Evolutionary conservation across 2,329 filamentous ascomycete genomes (phyloP).

Genomic region (Colletotrichum caudatum): DNA sequence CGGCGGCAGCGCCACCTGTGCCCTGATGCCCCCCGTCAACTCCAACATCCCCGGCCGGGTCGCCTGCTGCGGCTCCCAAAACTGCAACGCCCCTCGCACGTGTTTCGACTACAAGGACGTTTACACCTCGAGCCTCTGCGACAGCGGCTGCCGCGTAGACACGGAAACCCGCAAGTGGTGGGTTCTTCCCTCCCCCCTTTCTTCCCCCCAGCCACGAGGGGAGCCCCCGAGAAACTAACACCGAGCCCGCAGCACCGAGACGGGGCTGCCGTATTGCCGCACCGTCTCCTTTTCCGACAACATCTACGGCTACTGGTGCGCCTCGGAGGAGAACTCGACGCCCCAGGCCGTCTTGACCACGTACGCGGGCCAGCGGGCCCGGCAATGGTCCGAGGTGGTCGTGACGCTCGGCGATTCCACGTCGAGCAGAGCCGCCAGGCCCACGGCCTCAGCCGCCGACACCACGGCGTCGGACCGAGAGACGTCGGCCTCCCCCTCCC

Average conservation of each 20-base stretch:
- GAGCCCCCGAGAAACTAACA: constrained; percentile 40
- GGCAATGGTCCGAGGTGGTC: constrained; percentile 46
- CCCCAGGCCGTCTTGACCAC: constrained; percentile 56
- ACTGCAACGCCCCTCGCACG: constrained; percentile 52
- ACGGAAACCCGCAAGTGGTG: constrained; percentile 61
- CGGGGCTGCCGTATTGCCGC: constrained; percentile 56
- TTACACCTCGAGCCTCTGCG: constrained; percentile 53
- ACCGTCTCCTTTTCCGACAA: constrained; percentile 57
- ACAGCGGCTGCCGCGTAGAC: constrained; percentile 55
- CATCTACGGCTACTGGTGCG: constrained; percentile 61
- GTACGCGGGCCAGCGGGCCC: constrained; percentile 53
- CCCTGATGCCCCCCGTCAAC: constrained; percentile 52
- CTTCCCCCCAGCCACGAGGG: background rate
- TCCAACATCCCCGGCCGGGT: constrained; percentile 50
- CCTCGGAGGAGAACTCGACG: constrained; percentile 49
- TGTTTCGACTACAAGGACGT: constrained; percentile 56
- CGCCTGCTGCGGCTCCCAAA: constrained; percentile 55
- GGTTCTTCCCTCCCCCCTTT: constrained; percentile 22
- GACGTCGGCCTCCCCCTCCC: background rate
- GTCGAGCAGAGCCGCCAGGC: constrained; percentile 1
- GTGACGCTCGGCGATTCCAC: constrained; percentile 27
- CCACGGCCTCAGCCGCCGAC: constrained; percentile 8
- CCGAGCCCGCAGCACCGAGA: constrained; percentile 51
- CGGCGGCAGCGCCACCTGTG: constrained; percentile 51
- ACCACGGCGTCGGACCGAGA: background rate